Evolutionary conservation across 345 rosid species (phyloP).

Genomic region (Populus nigra): DNA sequence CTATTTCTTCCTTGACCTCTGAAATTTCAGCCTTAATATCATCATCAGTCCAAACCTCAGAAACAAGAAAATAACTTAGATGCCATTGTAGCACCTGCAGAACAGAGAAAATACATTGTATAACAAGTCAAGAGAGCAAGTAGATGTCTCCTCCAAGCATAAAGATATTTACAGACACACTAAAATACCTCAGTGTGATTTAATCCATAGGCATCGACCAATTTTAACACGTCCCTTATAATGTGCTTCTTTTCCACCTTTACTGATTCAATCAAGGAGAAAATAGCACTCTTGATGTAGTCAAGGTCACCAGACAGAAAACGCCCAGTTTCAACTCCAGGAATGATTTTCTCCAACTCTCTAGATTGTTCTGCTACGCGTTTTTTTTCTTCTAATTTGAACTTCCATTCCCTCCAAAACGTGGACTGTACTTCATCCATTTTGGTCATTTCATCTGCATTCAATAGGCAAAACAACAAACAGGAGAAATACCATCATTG

Average conservation of each 20-base stretch:
- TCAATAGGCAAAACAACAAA: conserved; percentile 17
- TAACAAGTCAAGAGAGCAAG: neutral
- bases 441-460: conserved; percentile 70
- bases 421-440: conserved; percentile 78
- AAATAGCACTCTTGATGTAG: conserved; percentile 55
- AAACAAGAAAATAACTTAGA: conserved; percentile 62
- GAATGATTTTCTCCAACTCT: conserved; percentile 71
- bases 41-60: conserved; percentile 77
- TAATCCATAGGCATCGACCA: conserved; percentile 64
- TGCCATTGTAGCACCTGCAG: conserved; percentile 63
- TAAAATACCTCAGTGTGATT: conserved; percentile 60
- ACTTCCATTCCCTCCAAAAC: conserved; percentile 96
- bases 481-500: conserved; percentile 8
- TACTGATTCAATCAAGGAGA: conserved; percentile 63
- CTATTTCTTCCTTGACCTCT: conserved; percentile 59
- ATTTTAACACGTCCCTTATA: conserved; percentile 54
- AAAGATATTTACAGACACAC: neutral
- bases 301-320: conserved; percentile 70
- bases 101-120: conserved; percentile 7
- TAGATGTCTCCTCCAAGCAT: neutral
- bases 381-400: conserved; percentile 84
- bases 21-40: conserved; percentile 71
- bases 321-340: conserved; percentile 78
- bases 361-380: conserved; percentile 73
- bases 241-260: conserved; percentile 73